A percentile compares a stretch with the other conserved stretches of the same genome.
These are phyloP conservation scores for Hypocreales sp. DNA, from an alignment of 2,329 filamentous ascomycete species.

Conservation along the genomic window DNA sequence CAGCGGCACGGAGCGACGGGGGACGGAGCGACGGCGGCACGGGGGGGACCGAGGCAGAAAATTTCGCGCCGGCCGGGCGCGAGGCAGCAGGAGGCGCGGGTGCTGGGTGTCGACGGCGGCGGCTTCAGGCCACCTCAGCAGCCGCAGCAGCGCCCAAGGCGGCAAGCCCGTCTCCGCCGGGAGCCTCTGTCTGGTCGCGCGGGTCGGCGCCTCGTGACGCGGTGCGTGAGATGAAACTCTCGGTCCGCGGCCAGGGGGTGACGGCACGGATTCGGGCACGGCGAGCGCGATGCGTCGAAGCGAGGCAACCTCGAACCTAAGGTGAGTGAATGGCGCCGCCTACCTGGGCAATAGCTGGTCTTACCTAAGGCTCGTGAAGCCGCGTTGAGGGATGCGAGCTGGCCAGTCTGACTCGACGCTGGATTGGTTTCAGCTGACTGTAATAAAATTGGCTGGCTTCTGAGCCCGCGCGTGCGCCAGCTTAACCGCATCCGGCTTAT, in stretches of 20 bases:
- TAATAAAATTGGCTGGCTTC: no score
- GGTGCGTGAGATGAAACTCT: constrained; percentile 4
- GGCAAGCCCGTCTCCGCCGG: no score
- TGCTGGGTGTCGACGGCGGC: no score
- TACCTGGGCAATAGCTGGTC: constrained; percentile 12
- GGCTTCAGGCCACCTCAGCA: constrained; percentile 5
- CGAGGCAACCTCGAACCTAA: constrained; percentile 5
- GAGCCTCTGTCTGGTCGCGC: constrained; percentile 3
- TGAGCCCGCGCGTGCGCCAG: no score
- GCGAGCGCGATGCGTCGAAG: constrained; percentile 6
- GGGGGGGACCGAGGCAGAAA: constrained; percentile 15
- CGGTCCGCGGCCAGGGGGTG: constrained; percentile 4
- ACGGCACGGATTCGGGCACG: constrained; percentile 2
- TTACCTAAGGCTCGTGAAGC: constrained; percentile 18
- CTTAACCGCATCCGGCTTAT: constrained; percentile 1
- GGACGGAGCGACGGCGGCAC: no score
- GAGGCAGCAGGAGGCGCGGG: constrained; percentile 2
- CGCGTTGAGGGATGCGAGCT: no score
- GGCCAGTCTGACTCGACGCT: no score
- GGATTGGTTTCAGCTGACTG: no score
- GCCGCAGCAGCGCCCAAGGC: constrained; percentile 2
- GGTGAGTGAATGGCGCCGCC: constrained; percentile 9
- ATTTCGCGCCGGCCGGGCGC: constrained; percentile 14
- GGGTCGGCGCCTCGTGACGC: constrained; percentile 4
- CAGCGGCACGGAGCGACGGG: no score